Conservation (phyloP, 768 basidiomycete genomes). For the Hemileccinum rubropunctum region DNA sequence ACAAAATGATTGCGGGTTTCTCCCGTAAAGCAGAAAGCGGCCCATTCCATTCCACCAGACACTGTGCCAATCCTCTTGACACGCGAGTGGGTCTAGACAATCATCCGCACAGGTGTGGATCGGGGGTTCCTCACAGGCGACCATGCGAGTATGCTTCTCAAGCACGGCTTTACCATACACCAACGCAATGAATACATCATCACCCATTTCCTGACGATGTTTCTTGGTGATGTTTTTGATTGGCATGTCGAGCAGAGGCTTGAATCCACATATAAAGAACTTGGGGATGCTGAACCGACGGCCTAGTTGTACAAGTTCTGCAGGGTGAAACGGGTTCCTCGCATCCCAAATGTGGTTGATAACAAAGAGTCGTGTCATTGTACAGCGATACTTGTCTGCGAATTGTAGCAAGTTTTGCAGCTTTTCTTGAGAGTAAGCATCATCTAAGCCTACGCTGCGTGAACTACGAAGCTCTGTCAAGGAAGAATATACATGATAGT, state of each 20-base stretch:
- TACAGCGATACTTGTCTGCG: background rate
- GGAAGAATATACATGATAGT: background rate
- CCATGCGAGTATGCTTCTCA: background rate
- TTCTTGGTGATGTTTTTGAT: too few relatives aligned
- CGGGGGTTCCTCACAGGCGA: background rate
- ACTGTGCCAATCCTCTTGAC: background rate
- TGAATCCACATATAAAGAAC: too few relatives aligned
- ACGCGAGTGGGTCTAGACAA: background rate
- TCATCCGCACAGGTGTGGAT: background rate
- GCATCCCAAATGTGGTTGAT: background rate
- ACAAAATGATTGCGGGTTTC: too few relatives aligned
- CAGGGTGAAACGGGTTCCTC: background rate
- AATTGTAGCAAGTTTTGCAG: background rate
- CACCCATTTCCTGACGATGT: background rate
- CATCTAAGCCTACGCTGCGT: too few relatives aligned
- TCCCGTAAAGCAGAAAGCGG: too few relatives aligned
- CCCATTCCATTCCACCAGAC: background rate
- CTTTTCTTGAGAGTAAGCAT: too few relatives aligned
- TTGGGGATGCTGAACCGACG: background rate
- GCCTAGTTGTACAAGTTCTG: background rate
- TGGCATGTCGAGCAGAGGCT: too few relatives aligned
- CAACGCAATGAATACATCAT: background rate
- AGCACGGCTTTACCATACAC: background rate
- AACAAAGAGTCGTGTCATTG: background rate
- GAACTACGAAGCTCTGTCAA: background rate